Percentiles rank a stretch among this genome's conserved stretches.
Conservation (phyloP, 2,329 filamentous ascomycete genomes). For the Trichoderma atrobrunneum region DNA sequence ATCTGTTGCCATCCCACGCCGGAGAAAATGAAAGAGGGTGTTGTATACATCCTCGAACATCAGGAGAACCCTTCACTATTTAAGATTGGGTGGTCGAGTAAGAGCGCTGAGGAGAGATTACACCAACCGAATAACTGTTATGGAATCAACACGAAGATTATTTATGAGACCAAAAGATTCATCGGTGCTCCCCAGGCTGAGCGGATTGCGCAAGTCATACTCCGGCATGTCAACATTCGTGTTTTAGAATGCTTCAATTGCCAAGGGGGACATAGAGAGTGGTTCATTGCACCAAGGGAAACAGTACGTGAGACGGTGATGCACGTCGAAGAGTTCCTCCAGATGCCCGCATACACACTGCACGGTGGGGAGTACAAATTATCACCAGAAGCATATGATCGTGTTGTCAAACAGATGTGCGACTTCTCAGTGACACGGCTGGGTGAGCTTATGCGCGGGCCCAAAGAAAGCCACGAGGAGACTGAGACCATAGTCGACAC, state of each 20-base stretch:
- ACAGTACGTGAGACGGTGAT: not conserved
- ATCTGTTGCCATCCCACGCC: not conserved
- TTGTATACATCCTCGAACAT: not conserved
- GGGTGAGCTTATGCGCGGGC: not conserved
- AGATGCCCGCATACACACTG: not conserved
- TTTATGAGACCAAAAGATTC: not conserved
- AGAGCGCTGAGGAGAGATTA: not conserved
- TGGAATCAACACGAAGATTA: not conserved
- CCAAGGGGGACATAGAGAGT: not conserved
- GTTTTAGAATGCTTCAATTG: not conserved
- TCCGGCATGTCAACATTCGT: not conserved
- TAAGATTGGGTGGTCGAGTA: not conserved
- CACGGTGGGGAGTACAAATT: constrained; percentile 1
- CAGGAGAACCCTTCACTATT: not conserved
- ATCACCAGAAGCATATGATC: not conserved
- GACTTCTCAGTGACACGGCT: not conserved
- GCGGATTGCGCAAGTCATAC: not conserved
- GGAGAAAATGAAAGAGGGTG: not conserved
- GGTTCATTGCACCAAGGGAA: not conserved
- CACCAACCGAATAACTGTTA: not conserved
- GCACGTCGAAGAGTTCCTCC: not conserved
- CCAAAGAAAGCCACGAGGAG: not conserved
- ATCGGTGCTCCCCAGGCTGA: not conserved
- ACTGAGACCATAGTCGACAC: not conserved
- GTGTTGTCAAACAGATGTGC: not conserved